These are phyloP conservation scores for Cyclostephanos invisitatus DNA, from an alignment of 108 stramenopile species.

Conservation along the genomic window DNA sequence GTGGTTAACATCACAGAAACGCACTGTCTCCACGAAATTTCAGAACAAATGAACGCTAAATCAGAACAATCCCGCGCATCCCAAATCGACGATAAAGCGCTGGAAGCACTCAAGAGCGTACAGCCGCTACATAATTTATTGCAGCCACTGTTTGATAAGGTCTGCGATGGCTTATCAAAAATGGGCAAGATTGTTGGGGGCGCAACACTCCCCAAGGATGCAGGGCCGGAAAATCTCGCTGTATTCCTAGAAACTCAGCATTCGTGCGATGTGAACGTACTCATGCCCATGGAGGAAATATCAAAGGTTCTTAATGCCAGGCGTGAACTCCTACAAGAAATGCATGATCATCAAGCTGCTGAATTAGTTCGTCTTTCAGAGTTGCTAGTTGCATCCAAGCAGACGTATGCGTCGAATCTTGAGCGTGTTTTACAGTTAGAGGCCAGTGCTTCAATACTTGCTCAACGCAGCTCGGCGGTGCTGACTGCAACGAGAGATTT, in stretches of 20 bases:
- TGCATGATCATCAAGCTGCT: slow-evolving; percentile 51
- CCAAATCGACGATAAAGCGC: slow-evolving; percentile 32
- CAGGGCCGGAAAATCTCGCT: slow-evolving; percentile 64
- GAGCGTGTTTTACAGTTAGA: slow-evolving; percentile 47
- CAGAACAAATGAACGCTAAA: slow-evolving; percentile 36
- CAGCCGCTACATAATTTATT: slow-evolving; percentile 56
- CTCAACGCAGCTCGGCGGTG: slow-evolving; percentile 63
- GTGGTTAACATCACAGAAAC: slow-evolving; percentile 68
- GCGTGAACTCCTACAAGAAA: slow-evolving; percentile 41
- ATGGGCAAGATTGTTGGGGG: slow-evolving; percentile 78
- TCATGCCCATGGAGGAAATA: slow-evolving; percentile 72
- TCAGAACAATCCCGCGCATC: slow-evolving; percentile 21
- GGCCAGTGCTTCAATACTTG: slow-evolving; percentile 52
- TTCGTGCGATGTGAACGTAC: slow-evolving; percentile 64
- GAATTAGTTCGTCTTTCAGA: slow-evolving; percentile 53
- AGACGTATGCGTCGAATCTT: slow-evolving; percentile 33
- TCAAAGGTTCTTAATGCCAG: slow-evolving; percentile 51
- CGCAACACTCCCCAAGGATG: slow-evolving; percentile 49
- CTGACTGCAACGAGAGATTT: slow-evolving; percentile 64
- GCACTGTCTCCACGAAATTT: slow-evolving; percentile 59
- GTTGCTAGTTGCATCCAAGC: slow-evolving; percentile 42
- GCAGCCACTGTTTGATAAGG: slow-evolving; percentile 53
- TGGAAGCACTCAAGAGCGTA: slow-evolving; percentile 46
- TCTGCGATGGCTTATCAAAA: slow-evolving; percentile 54
- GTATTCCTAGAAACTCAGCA: slow-evolving; percentile 59